Conservation (phyloP, 257 asterid genomes). For the Nicotiana noctiflora region DNA sequence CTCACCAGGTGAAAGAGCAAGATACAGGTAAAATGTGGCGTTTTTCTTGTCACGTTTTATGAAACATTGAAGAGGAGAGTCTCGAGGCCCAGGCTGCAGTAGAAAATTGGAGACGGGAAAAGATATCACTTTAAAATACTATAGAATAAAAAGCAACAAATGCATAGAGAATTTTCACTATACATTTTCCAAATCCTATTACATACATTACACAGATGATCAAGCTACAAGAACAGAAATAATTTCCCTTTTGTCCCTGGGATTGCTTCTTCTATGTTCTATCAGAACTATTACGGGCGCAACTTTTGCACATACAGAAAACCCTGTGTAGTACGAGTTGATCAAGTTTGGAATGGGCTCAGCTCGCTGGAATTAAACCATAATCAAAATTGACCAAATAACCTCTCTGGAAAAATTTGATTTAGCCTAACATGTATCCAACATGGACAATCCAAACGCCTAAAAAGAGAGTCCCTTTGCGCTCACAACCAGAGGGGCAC, state of each 20-base stretch:
- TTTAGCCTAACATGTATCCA: background rate
- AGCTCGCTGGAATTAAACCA: background rate
- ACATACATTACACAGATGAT: background rate
- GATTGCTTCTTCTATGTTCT: background rate
- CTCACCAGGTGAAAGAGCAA: constrained; percentile 85
- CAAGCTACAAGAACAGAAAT: background rate
- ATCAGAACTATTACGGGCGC: background rate
- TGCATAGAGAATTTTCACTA: background rate
- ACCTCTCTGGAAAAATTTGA: background rate
- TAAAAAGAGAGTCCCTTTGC: background rate
- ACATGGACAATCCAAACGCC: background rate
- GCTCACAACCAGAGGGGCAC: too few species aligned
- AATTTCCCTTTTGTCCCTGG: background rate
- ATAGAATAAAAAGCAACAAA: background rate
- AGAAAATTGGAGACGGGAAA: background rate
- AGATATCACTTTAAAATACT: background rate
- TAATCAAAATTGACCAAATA: background rate
- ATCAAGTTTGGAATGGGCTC: background rate
- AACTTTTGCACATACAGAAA: background rate
- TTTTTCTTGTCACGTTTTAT: constrained; percentile 94
- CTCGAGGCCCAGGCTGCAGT: constrained; percentile 91
- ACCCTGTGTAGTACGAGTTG: background rate
- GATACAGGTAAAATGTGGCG: constrained; percentile 63
- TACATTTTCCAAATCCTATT: too few species aligned
- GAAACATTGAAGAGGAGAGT: constrained; percentile 68